These are phyloP conservation scores for Fusarium pseudocircinatum DNA, from an alignment of 2,329 filamentous ascomycete genomes.

Conservation along the genomic window DNA sequence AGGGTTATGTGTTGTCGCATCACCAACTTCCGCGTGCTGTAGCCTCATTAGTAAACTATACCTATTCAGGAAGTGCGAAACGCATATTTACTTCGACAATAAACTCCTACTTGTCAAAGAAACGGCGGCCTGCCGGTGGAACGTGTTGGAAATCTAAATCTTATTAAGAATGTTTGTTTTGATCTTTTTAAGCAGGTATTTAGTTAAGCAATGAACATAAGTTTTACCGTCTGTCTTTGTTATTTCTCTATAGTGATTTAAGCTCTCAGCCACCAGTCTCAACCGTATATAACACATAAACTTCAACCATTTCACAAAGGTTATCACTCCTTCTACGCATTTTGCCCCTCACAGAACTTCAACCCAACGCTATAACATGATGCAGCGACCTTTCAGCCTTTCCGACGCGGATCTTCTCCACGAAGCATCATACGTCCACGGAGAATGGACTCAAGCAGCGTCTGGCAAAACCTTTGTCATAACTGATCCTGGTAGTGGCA, in stretches of 20 bases:
- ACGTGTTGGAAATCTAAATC: not conserved
- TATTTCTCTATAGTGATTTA: not conserved
- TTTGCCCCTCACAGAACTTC: not conserved
- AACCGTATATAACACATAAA: not conserved
- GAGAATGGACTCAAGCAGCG: not conserved
- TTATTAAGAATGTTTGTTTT: not conserved
- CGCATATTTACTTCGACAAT: not conserved
- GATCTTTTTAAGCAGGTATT: not conserved
- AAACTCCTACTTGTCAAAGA: fast-evolving
- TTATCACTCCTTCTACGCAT: not conserved
- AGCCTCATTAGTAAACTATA: not conserved
- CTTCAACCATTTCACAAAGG: not conserved
- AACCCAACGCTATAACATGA: not conserved
- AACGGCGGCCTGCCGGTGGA: not conserved
- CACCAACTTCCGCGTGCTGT: too few species aligned
- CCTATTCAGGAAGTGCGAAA: not conserved
- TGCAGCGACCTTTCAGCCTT: too few species aligned
- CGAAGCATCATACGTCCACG: not conserved
- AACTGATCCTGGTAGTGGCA: not conserved
- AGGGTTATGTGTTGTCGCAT: not conserved
- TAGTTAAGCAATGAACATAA: not conserved
- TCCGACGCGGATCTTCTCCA: not conserved
- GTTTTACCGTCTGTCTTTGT: not conserved
- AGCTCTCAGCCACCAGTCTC: not conserved
- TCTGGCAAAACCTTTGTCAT: not conserved